Conservation (phyloP, 345 rosid species). For the Brassica incana region DNA sequence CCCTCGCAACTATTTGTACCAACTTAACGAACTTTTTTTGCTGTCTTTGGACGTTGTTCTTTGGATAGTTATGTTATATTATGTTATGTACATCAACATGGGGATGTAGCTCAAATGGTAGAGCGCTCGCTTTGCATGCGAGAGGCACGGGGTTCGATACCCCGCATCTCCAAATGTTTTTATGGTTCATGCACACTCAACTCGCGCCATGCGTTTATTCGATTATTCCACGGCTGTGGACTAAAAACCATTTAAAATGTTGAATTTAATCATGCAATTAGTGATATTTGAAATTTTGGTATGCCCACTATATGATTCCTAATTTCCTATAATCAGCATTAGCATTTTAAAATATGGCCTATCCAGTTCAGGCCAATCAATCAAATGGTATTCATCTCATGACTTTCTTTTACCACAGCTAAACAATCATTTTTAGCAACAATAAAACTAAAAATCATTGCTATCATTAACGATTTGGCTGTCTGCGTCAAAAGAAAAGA, state of each 20-base stretch:
- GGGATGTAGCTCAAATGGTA: constrained; percentile 71
- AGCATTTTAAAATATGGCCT: too few relatives aligned
- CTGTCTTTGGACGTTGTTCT: neutral
- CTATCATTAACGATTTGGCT: neutral
- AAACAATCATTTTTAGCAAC: neutral
- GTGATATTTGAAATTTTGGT: too few relatives aligned
- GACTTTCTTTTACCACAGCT: neutral
- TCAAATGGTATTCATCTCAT: neutral
- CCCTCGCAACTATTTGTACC: constrained; percentile 9
- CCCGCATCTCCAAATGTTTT: constrained; percentile 65
- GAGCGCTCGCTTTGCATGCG: constrained; percentile 98
- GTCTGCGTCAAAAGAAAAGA: neutral
- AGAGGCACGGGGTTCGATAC: constrained; percentile 93
- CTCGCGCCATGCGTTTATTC: neutral
- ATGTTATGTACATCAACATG: neutral
- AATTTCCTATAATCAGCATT: too few relatives aligned
- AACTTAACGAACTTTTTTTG: constrained; percentile 26
- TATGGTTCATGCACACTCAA: neutral
- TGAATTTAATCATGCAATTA: neutral
- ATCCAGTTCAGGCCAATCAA: neutral
- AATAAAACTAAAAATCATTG: neutral
- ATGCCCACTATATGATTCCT: too few relatives aligned
- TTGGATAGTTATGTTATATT: neutral
- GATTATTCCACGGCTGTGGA: neutral
- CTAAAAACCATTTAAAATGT: neutral